Evolutionary conservation across 1,139 yeast genomes (phyloP).

Genomic region (Magnusiomyces suaveolens): DNA sequence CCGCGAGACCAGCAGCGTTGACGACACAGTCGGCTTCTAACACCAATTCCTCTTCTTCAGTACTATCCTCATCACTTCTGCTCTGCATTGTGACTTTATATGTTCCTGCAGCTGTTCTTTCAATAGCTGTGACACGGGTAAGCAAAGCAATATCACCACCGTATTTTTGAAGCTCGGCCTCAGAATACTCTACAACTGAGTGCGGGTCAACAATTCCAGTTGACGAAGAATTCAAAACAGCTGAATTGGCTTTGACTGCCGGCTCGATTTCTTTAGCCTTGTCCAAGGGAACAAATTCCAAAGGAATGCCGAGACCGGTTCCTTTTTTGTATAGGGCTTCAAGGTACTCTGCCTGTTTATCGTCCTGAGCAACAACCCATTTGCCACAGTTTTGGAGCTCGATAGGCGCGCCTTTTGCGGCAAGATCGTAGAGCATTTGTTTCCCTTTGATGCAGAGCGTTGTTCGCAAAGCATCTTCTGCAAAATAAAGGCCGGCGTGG

Average conservation of each 20-base stretch:
- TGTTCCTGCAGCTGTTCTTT: slow-evolving; percentile 15
- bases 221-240: slow-evolving; percentile 65
- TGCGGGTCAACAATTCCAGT: slow-evolving; percentile 84
- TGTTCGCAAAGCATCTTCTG: slow-evolving; percentile 56
- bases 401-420: slow-evolving; percentile 42
- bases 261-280: slow-evolving; percentile 50
- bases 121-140: slow-evolving; percentile 46
- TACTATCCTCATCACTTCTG: slow-evolving; percentile 17
- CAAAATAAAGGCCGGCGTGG: slow-evolving; percentile 84
- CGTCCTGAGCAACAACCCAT: slow-evolving; percentile 79
- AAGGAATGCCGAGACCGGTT: slow-evolving; percentile 43
- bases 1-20: slow-evolving; percentile 72
- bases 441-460: slow-evolving; percentile 68
- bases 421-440: slow-evolving; percentile 48
- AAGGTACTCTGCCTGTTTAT: slow-evolving; percentile 50
- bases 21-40: slow-evolving; percentile 51
- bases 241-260: slow-evolving; percentile 49
- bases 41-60: slow-evolving; percentile 32
- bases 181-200: slow-evolving; percentile 52
- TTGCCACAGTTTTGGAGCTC: slow-evolving; percentile 57
- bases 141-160: slow-evolving; percentile 61
- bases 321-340: slow-evolving; percentile 45
- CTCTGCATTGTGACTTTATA: slow-evolving; percentile 14
- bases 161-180: slow-evolving; percentile 42
- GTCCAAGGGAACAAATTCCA: slow-evolving; percentile 42